Evolutionary conservation across 2,329 filamentous ascomycete species (phyloP).

Genomic region (Trichoderma afroharzianum): DNA sequence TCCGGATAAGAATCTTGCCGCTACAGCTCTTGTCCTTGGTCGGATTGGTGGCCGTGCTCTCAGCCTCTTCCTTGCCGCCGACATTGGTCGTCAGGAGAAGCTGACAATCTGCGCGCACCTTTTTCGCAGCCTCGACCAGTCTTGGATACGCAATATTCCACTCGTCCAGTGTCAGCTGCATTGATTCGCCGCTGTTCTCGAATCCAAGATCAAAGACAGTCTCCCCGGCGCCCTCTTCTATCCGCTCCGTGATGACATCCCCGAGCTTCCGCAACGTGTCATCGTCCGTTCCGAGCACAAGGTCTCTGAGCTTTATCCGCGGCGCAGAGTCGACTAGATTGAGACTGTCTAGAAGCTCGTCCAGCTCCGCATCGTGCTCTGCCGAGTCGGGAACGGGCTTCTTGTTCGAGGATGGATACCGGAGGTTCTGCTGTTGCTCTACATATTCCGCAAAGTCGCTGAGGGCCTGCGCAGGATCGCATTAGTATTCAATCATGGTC

Average conservation of each 20-base stretch:
- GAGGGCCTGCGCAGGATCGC: conserved; percentile 52
- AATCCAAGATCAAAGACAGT: conserved; percentile 87
- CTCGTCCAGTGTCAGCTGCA: conserved; percentile 69
- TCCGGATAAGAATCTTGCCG: conserved; percentile 83
- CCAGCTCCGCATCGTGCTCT: conserved; percentile 75
- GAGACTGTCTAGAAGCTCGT: conserved; percentile 86
- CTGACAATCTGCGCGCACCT: conserved; percentile 69
- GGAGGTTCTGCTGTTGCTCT: conserved; percentile 81
- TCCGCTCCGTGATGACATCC: conserved; percentile 61
- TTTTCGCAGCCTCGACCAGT: conserved; percentile 61
- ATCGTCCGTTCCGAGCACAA: conserved; percentile 64
- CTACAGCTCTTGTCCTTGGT: conserved; percentile 70
- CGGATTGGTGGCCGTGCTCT: conserved; percentile 47
- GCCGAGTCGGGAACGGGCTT: conserved; percentile 26
- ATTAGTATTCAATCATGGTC: neutral
- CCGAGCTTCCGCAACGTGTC: conserved; percentile 61
- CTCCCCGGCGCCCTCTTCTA: conserved; percentile 84
- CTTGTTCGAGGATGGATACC: conserved; percentile 49
- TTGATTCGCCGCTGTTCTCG: conserved; percentile 83
- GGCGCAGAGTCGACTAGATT: conserved; percentile 71
- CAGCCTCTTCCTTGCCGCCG: conserved; percentile 70
- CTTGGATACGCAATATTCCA: conserved; percentile 71
- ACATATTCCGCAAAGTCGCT: conserved; percentile 98
- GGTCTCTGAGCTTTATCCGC: conserved; percentile 66
- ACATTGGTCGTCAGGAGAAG: conserved; percentile 89